Evolutionary conservation across 2,329 filamentous ascomycete genomes (phyloP), one percentile per base, ranked within the genome.

Genomic region (Celoporthe dispersa): DNA sequence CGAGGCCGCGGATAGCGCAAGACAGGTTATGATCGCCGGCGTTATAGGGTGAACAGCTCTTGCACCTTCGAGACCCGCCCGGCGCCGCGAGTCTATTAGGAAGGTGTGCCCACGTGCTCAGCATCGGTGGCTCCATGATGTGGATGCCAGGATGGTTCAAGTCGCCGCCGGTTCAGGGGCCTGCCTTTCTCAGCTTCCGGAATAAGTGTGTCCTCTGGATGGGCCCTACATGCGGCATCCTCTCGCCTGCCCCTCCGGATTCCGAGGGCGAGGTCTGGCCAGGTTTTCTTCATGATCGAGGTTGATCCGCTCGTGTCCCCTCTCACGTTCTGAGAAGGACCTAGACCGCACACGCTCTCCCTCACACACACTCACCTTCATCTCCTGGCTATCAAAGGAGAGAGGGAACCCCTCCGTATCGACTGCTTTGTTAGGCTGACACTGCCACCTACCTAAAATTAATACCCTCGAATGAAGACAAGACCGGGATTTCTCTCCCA

Each of bases 81-180:
- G 44, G 63, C 19, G 64, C 25, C 48, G n/a, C 28, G 22, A 57
- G 31, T 41, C 25, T 39, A 41, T 66, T 66, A 66, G 64, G 64
- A 41, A 66, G 64, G 64, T 66, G n/a, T 57, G 16, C 7, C 51
- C 51, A 66, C 51, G 64, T 66, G 64, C 51, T 57, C n/a, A 57
- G n/a, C 31, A 3, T 25, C 2, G 48, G n/a, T 59, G 64, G 64
- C 31, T 31, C 64, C 37, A 41, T 41, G 11, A 31, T 22, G 64
- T 57, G 53, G 51, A 57, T 41, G 64, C 64, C 22, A 57, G n/a
- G 5, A 65, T 41, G 53, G 33, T 19, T n/a, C 9, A 35, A 31
- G 53, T 57, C 31, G 33, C 64, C 64, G 44, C 19, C 53, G 7
- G 19, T 7, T 12, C 31, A 66, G 33, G 33, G 31, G 44, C 31